Evolutionary conservation across 768 basidiomycete species (phyloP).

Genomic region (Filobasidium floriforme): DNA sequence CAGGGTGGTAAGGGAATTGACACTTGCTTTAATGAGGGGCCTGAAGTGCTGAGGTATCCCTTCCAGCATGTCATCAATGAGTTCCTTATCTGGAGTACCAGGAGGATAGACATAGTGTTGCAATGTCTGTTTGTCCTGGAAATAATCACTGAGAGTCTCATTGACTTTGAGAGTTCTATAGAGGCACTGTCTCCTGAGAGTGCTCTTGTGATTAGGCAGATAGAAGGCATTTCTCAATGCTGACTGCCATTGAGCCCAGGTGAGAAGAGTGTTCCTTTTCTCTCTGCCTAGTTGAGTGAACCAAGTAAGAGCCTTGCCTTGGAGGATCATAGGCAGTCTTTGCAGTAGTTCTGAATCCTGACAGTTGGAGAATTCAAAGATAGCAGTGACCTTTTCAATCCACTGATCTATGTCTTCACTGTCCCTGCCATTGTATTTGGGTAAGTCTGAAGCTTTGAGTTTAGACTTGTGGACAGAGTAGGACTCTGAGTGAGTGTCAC

Average conservation of each 20-base stretch:
- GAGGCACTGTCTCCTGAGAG: conserved; percentile 8
- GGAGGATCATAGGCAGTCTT: conserved; percentile 7
- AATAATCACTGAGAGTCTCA: conserved; percentile 10
- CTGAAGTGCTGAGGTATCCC: conserved; percentile 8
- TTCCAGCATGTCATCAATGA: conserved; percentile 16
- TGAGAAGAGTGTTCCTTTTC: conserved; percentile 1
- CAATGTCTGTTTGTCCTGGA: conserved; percentile 10
- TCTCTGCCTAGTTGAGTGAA: conserved; percentile 10
- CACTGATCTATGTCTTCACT: conserved; percentile 13
- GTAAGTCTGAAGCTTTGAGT: conserved; percentile 18
- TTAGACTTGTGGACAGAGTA: too few species aligned
- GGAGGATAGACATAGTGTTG: conserved; percentile 7
- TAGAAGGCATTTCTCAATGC: conserved; percentile 14
- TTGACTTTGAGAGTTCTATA: not conserved
- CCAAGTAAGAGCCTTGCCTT: conserved; percentile 12
- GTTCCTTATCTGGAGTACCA: not conserved
- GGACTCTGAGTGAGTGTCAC: too few species aligned
- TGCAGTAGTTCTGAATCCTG: not conserved
- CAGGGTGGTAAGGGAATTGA: not conserved
- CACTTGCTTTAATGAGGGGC: conserved; percentile 10
- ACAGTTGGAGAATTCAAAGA: not conserved
- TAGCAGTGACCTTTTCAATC: conserved; percentile 16
- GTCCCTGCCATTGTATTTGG: conserved; percentile 15
- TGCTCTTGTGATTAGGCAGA: conserved; percentile 5
- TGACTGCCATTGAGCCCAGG: conserved; percentile 2